Evolutionary conservation across 176 grass and related monocot genomes (phyloP).

Genomic region (Aegilops bicornis): DNA sequence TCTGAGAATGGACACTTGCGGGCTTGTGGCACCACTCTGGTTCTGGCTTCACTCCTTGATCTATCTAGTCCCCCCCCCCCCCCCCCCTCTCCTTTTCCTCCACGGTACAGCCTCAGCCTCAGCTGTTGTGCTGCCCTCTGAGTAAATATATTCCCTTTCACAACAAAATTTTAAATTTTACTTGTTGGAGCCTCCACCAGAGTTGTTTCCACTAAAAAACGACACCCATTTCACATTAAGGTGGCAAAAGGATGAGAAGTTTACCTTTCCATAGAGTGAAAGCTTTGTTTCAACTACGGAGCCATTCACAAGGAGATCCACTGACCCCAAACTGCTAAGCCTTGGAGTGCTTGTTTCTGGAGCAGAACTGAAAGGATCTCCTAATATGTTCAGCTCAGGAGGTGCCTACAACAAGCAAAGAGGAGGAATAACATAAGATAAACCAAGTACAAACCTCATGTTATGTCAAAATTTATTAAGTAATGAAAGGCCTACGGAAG

Average conservation of each 20-base stretch:
- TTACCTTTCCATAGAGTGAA: constrained; percentile 87
- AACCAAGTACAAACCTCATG: constrained; percentile 16
- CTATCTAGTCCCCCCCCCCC: not conserved
- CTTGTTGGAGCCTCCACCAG: not conserved
- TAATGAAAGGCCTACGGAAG: constrained; percentile 63
- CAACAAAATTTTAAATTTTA: not conserved
- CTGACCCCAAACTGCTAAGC: constrained; percentile 65
- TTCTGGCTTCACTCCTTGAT: not conserved
- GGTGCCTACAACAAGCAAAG: constrained; percentile 58
- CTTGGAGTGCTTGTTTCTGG: constrained; percentile 54
- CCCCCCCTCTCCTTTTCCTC: not conserved
- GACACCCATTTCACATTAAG: not conserved
- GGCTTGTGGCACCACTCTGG: not conserved
- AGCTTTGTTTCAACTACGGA: constrained; percentile 88
- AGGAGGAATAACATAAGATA: not conserved
- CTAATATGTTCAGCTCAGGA: constrained; percentile 75
- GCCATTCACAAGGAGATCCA: constrained; percentile 92
- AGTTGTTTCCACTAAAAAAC: not conserved
- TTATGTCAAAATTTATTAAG: constrained; percentile 30
- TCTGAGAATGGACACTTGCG: not conserved
- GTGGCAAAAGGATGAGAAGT: constrained; percentile 3
- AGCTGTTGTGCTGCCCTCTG: not conserved
- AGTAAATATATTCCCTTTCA: not conserved
- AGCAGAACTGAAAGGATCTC: constrained; percentile 51
- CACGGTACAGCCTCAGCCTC: not conserved